Conservation (phyloP, 192 early-diverging fungal genomes). For the Backusella psychrophila region DNA sequence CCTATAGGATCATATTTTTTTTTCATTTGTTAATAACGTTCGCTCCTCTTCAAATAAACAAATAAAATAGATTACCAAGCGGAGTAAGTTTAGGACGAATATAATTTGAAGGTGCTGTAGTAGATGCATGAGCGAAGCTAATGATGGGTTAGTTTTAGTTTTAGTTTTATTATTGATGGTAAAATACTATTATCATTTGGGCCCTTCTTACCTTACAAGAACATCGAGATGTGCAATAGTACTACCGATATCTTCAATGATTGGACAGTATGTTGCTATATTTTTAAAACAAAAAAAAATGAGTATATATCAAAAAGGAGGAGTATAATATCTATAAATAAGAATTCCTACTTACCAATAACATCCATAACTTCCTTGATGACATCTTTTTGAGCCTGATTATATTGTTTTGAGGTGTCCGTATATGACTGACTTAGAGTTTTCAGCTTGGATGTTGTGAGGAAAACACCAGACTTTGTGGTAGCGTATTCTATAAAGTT, state of each 20-base stretch:
- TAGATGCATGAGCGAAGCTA: conserved; percentile 84
- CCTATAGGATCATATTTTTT: conserved; percentile 29
- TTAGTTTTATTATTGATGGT: not conserved
- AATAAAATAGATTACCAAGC: conserved; percentile 34
- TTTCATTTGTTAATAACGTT: not conserved
- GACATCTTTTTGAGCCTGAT: conserved; percentile 63
- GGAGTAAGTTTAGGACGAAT: conserved; percentile 70
- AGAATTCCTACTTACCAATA: conserved; percentile 48
- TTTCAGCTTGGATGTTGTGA: conserved; percentile 76
- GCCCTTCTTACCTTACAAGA: conserved; percentile 58
- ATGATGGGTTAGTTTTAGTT: not conserved
- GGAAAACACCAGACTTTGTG: conserved; percentile 84
- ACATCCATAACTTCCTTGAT: conserved; percentile 89
- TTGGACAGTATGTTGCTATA: conserved; percentile 75
- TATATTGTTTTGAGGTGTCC: conserved; percentile 64
- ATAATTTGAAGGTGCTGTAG: conserved; percentile 82
- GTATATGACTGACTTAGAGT: conserved; percentile 59
- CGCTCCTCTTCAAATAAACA: not conserved
- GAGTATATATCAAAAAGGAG: not conserved
- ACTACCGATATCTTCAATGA: conserved; percentile 75
- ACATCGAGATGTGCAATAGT: conserved; percentile 86
- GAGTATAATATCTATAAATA: not conserved
- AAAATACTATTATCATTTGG: not conserved
- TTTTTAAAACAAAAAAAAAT: not conserved
- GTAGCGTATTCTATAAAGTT: conserved; percentile 85